Percentiles rank a stretch among this genome's conserved stretches.
phyloP scores from a whole-genome alignment of 768 basidiomycete genomes.

The Leccinum uliginosum region DNA sequence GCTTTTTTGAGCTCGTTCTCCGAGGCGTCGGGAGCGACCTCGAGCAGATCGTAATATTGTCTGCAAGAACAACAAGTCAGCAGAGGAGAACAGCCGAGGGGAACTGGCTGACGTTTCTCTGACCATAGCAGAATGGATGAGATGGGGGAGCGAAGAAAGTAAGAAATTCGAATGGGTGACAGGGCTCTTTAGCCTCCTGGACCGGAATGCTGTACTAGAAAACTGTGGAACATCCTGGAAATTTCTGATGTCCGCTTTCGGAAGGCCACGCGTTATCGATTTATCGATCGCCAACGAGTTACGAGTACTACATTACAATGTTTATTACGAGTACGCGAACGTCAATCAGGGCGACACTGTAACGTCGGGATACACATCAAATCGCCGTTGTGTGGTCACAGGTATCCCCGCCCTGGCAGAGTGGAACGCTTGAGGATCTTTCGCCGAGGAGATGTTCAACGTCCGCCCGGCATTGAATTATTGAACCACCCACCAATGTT shows the following conservation, averaged over 20 bases:
- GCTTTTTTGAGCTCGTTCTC: slow-evolving; percentile 92
- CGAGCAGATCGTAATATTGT: slow-evolving; percentile 91
- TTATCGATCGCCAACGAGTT: background rate
- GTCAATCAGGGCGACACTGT: background rate
- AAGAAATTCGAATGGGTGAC: slow-evolving; percentile 7
- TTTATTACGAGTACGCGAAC: background rate
- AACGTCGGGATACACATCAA: slow-evolving; percentile 88
- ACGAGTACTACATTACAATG: background rate
- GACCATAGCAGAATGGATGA: slow-evolving; percentile 45
- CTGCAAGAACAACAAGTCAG: slow-evolving; percentile 34
- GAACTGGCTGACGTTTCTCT: slow-evolving; percentile 52
- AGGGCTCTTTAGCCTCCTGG: slow-evolving; percentile 20
- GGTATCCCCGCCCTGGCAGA: slow-evolving; percentile 81
- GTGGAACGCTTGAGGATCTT: slow-evolving; percentile 59
- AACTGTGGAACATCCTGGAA: slow-evolving; percentile 33
- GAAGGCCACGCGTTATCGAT: slow-evolving; percentile 1
- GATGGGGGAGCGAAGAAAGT: slow-evolving; percentile 10
- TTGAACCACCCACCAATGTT: slow-evolving; percentile 63
- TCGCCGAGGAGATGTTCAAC: slow-evolving; percentile 25
- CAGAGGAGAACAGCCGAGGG: background rate
- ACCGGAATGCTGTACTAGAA: slow-evolving; percentile 33
- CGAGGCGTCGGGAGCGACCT: slow-evolving; percentile 72
- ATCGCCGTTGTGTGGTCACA: slow-evolving; percentile 86
- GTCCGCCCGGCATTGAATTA: background rate
- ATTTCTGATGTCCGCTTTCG: slow-evolving; percentile 23